Evolutionary conservation across 2,329 filamentous ascomycete species (phyloP).

Genomic region (Pseudogymnoascus sp.): DNA sequence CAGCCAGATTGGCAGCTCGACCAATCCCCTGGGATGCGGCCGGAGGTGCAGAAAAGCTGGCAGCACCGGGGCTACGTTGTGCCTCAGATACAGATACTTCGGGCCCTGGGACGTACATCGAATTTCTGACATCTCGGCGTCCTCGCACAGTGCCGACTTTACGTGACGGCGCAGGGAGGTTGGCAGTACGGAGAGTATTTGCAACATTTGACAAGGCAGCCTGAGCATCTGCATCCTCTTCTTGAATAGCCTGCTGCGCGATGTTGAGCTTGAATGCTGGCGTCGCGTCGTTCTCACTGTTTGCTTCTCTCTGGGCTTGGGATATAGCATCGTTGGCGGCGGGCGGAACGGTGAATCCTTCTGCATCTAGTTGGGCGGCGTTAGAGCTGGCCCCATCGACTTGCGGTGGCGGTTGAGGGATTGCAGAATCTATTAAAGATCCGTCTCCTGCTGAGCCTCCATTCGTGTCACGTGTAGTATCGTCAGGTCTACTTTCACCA

Average conservation of each 20-base stretch:
- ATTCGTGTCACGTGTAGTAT: not conserved
- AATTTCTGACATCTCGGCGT: slow-evolving; percentile 85
- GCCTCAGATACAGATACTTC: slow-evolving; percentile 15
- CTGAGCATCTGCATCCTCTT: slow-evolving; percentile 68
- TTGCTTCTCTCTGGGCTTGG: slow-evolving; percentile 62
- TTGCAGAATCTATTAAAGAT: slow-evolving; percentile 38
- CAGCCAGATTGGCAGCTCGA: not conserved
- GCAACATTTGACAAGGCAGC: slow-evolving; percentile 70
- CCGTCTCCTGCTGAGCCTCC: slow-evolving; percentile 14
- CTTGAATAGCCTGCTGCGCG: slow-evolving; percentile 66
- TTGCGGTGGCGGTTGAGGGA: slow-evolving; percentile 41
- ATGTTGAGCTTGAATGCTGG: slow-evolving; percentile 73
- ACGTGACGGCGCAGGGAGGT: slow-evolving; percentile 55
- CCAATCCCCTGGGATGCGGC: slow-evolving; percentile 14
- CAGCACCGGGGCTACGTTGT: not conserved
- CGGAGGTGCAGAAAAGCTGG: slow-evolving; percentile 21
- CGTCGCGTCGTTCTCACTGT: slow-evolving; percentile 49
- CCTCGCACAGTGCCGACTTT: slow-evolving; percentile 74
- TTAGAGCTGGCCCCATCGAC: not conserved
- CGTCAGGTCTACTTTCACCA: not conserved
- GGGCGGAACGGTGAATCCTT: slow-evolving; percentile 69
- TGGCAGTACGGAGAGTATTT: slow-evolving; percentile 58
- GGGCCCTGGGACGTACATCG: slow-evolving; percentile 64
- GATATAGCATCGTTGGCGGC: slow-evolving; percentile 59
- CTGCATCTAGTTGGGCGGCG: slow-evolving; percentile 54